Evolutionary conservation across 2,329 filamentous ascomycete species (phyloP), one percentile per base, ranked within the genome.

Genomic region (Fusarium sororula): DNA sequence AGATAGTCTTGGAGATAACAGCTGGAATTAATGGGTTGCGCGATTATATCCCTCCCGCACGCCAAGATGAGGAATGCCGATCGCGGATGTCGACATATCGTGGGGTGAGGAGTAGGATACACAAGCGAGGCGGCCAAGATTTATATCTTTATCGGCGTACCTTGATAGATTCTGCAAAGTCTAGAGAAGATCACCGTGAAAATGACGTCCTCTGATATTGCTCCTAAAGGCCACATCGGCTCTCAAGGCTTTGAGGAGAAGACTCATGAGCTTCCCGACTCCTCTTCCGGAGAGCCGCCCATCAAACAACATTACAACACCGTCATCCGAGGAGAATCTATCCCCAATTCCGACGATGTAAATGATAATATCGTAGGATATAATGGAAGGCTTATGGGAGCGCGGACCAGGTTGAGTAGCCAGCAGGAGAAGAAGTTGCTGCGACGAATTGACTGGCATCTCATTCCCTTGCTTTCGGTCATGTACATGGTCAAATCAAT

Each of bases 181-280:
- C 9, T 1, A 6, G 18, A n/a, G 6, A 10, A 3, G 24, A 41
- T n/a, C 3, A n/a, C 14, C 7, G 3, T 0, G 10, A n/a, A 28
- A 41, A 55, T 55, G 51, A 7, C 20, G 2, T 30, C 51, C 30
- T 55, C 20, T 14, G 7, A 14, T 39, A 41, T 41, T 1, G 7
- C 48, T 12, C 37, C n/a, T 3, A 41, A 55, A 41, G 24, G 24
- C 20, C 24, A 26, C 8, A 8, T 20, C 37, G 37, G 37, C 37
- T 18, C 14, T n/a, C 22, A 12, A 37, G 10, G 9, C 7, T 12
- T 28, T 3, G 35, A 55, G 18, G 51, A 55, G 11, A 55, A 55
- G 20, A 55, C 35, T 14, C 35, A 35, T 4, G 37, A 39, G 38
- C 22, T 54, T 39, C 35, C 51, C 2, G 51, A 55, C 35, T 55